A percentile compares a stretch with the other conserved stretches of the same genome.
Conservation (phyloP, 345 rosid species). For the Ricinus communis region DNA sequence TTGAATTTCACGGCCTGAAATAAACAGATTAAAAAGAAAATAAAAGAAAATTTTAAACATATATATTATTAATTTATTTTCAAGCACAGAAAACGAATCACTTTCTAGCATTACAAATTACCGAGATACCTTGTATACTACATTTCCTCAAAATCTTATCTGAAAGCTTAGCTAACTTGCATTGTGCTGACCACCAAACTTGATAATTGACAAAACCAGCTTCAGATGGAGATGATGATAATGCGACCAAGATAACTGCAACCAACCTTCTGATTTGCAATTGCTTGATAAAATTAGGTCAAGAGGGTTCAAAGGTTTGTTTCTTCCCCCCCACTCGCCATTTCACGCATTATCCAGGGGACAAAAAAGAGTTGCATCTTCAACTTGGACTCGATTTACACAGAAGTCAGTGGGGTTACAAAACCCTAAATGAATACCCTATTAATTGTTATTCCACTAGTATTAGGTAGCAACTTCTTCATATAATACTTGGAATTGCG, state of each 20-base stretch:
- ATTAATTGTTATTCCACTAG: constrained; percentile 58
- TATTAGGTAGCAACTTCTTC: constrained; percentile 76
- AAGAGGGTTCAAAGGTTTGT: not conserved
- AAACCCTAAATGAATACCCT: constrained; percentile 27
- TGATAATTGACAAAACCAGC: not conserved
- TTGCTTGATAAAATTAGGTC: not conserved
- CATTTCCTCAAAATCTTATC: too few species aligned
- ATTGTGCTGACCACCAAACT: not conserved
- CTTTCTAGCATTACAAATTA: too few species aligned
- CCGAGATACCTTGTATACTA: too few species aligned
- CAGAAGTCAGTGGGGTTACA: not conserved
- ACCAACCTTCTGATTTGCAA: not conserved
- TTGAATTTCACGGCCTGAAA: too few species aligned
- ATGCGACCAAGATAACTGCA: not conserved
- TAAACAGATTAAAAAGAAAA: too few species aligned
- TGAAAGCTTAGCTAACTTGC: too few species aligned
- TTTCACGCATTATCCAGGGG: too few species aligned
- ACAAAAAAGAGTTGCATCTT: too few species aligned
- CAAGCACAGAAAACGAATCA: too few species aligned
- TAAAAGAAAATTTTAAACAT: too few species aligned
- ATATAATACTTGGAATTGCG: constrained; percentile 79
- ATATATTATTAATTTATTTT: too few species aligned
- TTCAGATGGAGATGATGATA: not conserved
- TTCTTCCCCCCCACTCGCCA: not conserved
- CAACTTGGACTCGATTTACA: not conserved